Base-by-base conservation (phyloP, 2,329 filamentous ascomycete species). In the Epichloe hybrida region DNA sequence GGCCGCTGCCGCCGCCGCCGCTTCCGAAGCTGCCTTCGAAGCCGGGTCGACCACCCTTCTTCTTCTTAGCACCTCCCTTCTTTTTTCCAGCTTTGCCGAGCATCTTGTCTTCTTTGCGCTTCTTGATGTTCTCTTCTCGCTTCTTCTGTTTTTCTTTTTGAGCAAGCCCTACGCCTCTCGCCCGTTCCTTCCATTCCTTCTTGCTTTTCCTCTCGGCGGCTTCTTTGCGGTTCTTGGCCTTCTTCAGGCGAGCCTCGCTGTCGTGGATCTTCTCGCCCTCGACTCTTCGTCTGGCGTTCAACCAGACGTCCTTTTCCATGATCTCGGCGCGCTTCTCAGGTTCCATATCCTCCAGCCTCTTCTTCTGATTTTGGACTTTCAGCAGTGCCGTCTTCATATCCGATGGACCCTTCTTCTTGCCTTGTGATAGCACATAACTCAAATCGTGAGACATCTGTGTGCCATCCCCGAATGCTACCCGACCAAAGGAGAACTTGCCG, bases 161-260 rank as follows among this genome's bases (percentile, higher is more conserved):
- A 46, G 85, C 74, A 68, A 86, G 84, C 57, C 80, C 77, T 46
- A 97, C 81, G 34, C 83, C 83, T 31, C 84, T 80, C 39, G 80
- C 70, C 46, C 87, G 76, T 52, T 88, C 85, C 45, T 72, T 77
- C 87, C 93, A 97, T 62, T 93, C 88, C 63, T 85, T 84, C 66
- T 88, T 88, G 64, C 87, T 94, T 80, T 93, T 95, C 69, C 83
- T 84, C 80, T 96, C 97, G 49, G 79, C 73, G 58, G 83, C 81
- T 61, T 96, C 88, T 72, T 95, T 94, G 58, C 91, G 83, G 77
- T 96, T 96, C 57, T 97, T 74, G 0, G 90, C 86, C 75, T 95
- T 96, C 75, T 95, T 96, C 31, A 98, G 76, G 51, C 95, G 70
- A 44, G 79, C 81, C 55, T 88, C 88, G 65, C 95, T 88, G 62